These are phyloP conservation scores for Pichia ethanolica DNA, from an alignment of 805 yeast species.

Conservation along the genomic window DNA sequence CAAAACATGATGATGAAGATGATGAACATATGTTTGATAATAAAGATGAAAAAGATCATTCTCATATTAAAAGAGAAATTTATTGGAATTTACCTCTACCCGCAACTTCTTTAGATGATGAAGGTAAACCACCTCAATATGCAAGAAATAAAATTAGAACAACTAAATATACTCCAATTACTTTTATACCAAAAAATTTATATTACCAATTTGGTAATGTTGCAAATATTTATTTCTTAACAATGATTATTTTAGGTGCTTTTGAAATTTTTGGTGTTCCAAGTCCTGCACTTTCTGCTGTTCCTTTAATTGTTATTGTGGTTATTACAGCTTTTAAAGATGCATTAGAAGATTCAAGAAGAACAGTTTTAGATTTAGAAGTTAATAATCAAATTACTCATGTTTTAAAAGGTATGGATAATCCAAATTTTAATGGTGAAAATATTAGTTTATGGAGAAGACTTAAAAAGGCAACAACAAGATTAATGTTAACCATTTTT, in stretches of 20 bases:
- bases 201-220: slow-evolving; percentile 75
- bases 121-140: slow-evolving; percentile 53
- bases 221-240: slow-evolving; percentile 83
- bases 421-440: slow-evolving; percentile 57
- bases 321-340: slow-evolving; percentile 69
- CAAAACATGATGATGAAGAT: slow-evolving; percentile 13
- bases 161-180: slow-evolving; percentile 86
- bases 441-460: slow-evolving; percentile 61
- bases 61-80: slow-evolving; percentile 35
- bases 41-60: slow-evolving; percentile 22
- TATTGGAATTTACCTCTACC: slow-evolving; percentile 59
- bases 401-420: slow-evolving; percentile 46
- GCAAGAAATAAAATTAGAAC: slow-evolving; percentile 91
- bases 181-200: slow-evolving; percentile 82
- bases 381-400: slow-evolving; percentile 70
- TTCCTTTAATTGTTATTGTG: slow-evolving; percentile 74
- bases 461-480: slow-evolving; percentile 44
- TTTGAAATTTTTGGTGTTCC: slow-evolving; percentile 77
- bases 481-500: slow-evolving; percentile 10
- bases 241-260: slow-evolving; percentile 71
- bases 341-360: slow-evolving; percentile 73
- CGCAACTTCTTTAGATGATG: slow-evolving; percentile 43
- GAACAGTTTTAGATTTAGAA: slow-evolving; percentile 65
- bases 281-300: slow-evolving; percentile 65
- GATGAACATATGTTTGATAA: slow-evolving; percentile 26